Evolutionary conservation across 2,329 filamentous ascomycete species (phyloP), one percentile per base, ranked within the genome.

Genomic region (Didymella sp.): DNA sequence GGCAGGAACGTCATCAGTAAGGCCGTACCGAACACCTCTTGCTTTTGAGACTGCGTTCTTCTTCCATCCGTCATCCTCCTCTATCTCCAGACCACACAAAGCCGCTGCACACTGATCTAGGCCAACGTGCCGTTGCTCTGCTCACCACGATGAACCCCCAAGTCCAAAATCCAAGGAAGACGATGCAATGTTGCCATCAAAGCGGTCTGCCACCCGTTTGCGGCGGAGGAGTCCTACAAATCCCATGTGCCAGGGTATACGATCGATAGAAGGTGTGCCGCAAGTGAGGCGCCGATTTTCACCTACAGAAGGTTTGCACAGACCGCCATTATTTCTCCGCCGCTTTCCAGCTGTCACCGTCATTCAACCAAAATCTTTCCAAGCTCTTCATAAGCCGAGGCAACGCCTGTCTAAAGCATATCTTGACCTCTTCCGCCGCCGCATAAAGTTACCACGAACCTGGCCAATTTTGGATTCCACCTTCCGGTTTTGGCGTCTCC

Each of bases 191-290:
- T 33, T 45, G 24, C 44, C 31, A 44, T 31, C 37, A 25, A 44
- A 28, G 43, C 48, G 37, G 27, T 38, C 47, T 51, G 37, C 17
- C 25, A 25, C 25, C 43, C 44, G 49, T 52, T 52, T 57, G 54
- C 54, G 38, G 43, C 54, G 25, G 48, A 40, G 24, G 24, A 22
- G 19, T 38, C 28, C 22, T 28, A 35, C 37, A 43, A 30, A 40
- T 44, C 24, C 6, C 30, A 31, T 28, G 31, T 40, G 37, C 38
- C 37, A 52, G 41, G 44, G 37, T 9, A 17, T 27, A 31, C 12
- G 38, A 51, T 37, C 46, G 35, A 31, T n/a, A 52, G 54, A 48
- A 57, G 54, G 48, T 57, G 48, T 57, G 54, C 48, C 48, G 54
- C 44, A 52, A 24, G 48, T 49, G 38, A 44, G 37, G 37, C 37